Percentiles rank a stretch among this genome's conserved stretches.
Evolutionary conservation across 1,139 yeast species (phyloP).

Genomic region (Saccharomyces hybrid): DNA sequence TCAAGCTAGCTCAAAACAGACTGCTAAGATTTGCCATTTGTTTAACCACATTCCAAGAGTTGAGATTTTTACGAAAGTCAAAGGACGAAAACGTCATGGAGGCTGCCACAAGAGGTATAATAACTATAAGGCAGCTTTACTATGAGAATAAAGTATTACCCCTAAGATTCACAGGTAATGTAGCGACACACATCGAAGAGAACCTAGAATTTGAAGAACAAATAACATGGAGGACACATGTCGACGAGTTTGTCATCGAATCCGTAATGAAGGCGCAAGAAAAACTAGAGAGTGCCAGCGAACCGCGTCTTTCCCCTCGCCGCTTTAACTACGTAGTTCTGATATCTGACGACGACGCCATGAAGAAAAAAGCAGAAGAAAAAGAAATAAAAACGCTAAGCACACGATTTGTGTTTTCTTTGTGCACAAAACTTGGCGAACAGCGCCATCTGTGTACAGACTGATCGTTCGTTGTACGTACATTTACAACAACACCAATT

Average conservation of each 20-base stretch:
- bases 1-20: constrained; percentile 56
- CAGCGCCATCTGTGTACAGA: constrained; percentile 26
- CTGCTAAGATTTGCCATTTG: constrained; percentile 58
- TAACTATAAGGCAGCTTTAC: constrained; percentile 61
- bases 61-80: constrained; percentile 65
- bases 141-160: constrained; percentile 51
- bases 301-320: constrained; percentile 11
- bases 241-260: constrained; percentile 36
- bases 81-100: constrained; percentile 71
- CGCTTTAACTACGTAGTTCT: constrained; percentile 51
- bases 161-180: constrained; percentile 58
- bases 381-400: constrained; percentile 41
- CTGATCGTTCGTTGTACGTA: constrained; percentile 5
- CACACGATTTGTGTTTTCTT: constrained; percentile 30
- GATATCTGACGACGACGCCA: constrained; percentile 66
- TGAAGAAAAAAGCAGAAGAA: constrained; percentile 59
- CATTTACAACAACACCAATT: not conserved
- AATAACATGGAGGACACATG: constrained; percentile 37
- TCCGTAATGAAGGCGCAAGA: constrained; percentile 31
- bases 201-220: constrained; percentile 37
- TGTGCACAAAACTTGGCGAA: constrained; percentile 26
- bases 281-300: constrained; percentile 18
- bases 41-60: constrained; percentile 69
- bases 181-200: constrained; percentile 53
- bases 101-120: constrained; percentile 74